A percentile compares a stretch with the other conserved stretches of the same genome.
Evolutionary conservation across 1,284 basidiomycete species (phyloP).

Genomic region (Coriolopsis trogii): DNA sequence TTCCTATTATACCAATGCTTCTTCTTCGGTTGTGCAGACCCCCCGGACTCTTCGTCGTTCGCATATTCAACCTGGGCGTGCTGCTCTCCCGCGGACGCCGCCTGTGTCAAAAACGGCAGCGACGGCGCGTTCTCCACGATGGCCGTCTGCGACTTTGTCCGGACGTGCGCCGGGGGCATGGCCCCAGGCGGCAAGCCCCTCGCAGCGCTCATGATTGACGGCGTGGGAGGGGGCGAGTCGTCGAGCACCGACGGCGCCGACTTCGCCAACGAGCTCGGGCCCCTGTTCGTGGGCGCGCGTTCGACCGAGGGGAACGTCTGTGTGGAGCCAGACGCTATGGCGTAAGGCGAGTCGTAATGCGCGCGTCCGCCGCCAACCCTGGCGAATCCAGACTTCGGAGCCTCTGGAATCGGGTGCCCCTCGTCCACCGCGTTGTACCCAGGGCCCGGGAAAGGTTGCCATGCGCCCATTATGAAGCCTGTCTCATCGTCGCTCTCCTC

Average conservation of each 20-base stretch:
- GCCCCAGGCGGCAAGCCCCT: slow-evolving; percentile 60
- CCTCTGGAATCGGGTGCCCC: slow-evolving; percentile 36
- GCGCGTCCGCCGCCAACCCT: slow-evolving; percentile 79
- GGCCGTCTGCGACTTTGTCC: slow-evolving; percentile 81
- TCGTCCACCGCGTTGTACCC: slow-evolving; percentile 52
- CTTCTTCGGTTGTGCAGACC: slow-evolving; percentile 45
- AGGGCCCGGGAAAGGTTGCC: slow-evolving; percentile 68
- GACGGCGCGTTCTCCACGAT: slow-evolving; percentile 63
- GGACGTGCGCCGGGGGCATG: slow-evolving; percentile 66
- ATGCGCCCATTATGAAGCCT: slow-evolving; percentile 83
- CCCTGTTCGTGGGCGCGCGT: slow-evolving; percentile 37
- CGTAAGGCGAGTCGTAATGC: slow-evolving; percentile 78
- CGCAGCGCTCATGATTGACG: slow-evolving; percentile 47
- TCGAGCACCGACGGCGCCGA: slow-evolving; percentile 32
- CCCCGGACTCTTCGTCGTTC: slow-evolving; percentile 16
- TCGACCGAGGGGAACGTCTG: slow-evolving; percentile 70
- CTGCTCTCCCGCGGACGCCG: neutral
- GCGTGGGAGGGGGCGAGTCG: slow-evolving; percentile 53
- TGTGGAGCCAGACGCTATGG: slow-evolving; percentile 56
- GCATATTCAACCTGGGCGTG: slow-evolving; percentile 2
- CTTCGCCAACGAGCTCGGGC: slow-evolving; percentile 25
- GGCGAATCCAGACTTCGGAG: slow-evolving; percentile 67
- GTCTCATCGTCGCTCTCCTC: slow-evolving; percentile 81
- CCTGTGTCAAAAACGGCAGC: slow-evolving; percentile 11
- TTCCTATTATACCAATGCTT: slow-evolving; percentile 70